These are phyloP conservation scores for Thalassiosira pacifica DNA, from an alignment of 352 stramenopile genomes.

Conservation along the genomic window DNA sequence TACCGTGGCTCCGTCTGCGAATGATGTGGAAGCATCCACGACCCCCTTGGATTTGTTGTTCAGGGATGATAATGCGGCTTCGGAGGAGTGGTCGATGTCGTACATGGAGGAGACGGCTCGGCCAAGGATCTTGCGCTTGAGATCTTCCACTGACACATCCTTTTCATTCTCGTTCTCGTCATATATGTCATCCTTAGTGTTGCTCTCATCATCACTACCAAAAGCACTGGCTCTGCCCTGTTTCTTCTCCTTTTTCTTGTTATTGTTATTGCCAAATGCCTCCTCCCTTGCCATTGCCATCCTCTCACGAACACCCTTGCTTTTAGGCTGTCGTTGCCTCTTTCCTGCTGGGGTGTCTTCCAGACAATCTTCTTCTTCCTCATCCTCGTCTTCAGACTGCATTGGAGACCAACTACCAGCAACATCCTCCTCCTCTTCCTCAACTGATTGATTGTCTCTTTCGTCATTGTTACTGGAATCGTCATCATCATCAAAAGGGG, in stretches of 20 bases:
- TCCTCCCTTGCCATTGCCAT: background rate
- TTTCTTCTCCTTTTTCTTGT: too few species aligned
- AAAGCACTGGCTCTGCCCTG: too few species aligned
- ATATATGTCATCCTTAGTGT: background rate
- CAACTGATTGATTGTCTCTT: too few species aligned
- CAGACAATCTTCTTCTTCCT: too few species aligned
- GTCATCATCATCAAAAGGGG: too few species aligned
- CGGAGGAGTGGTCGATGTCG: slow-evolving; percentile 25
- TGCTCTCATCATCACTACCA: too few species aligned
- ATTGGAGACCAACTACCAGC: too few species aligned
- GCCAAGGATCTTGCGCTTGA: slow-evolving; percentile 72
- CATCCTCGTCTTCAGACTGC: too few species aligned
- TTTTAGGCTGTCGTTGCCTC: too few species aligned
- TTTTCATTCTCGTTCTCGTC: slow-evolving; percentile 18
- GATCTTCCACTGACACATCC: slow-evolving; percentile 53
- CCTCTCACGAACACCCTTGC: background rate
- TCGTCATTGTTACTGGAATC: too few species aligned
- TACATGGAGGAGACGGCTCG: slow-evolving; percentile 62
- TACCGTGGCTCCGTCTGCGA: slow-evolving; percentile 39
- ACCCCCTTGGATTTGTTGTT: slow-evolving; percentile 19
- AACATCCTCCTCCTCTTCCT: background rate
- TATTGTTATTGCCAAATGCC: background rate
- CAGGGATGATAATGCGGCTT: background rate
- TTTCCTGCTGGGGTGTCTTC: background rate
- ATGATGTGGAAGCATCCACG: slow-evolving; percentile 25